Evolutionary conservation across 2,329 filamentous ascomycete species (phyloP), one percentile per base, ranked within the genome.

Genomic region (Colletotrichum lupini): DNA sequence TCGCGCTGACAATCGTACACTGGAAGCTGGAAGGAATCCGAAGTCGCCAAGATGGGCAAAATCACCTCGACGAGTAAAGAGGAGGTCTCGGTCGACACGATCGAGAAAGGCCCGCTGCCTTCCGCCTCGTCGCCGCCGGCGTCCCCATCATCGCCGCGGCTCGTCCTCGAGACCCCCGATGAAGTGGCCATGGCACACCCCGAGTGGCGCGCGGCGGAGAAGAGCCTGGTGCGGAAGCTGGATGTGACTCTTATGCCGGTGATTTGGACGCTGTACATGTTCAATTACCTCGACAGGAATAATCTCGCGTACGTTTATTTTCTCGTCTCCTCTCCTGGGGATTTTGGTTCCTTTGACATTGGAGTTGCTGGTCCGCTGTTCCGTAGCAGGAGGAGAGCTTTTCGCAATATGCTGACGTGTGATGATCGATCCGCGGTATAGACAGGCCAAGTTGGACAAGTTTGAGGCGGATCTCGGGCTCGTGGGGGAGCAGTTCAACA

Each of bases 161-260:
- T 26, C 32, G 32, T 35, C 4, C 32, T 35, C 22, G 24, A 1
- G 32, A 61, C 61, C 26, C 28, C 60, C 6, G 56, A 66, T 1
- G 71, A 73, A 11, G 49, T 42, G 7, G 56, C 37, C 46, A 71
- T 73, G 67, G 60, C 60, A 22, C 67, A 37, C 19, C 56, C 71
- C 22, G 67, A 73, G 55, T 73, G 67, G 71, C 32, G 28, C 16
- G 71, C 67, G 28, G 46, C 67, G 6, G 71, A 73, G 49, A 73
- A 46, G 46, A 52, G 35, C 4, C 46, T 79, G 5, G 78, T 79
- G 5, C 67, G 72, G 35, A 77, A 77, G 46, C 75, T 79, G 8
- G 77, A 79, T 53, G 65, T 77, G 67, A 79, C 77, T 2, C 63
- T 79, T 9, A 62, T 79, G 56, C 71, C 71, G 1, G 75, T 76